phyloP scores from a whole-genome alignment of 2,329 filamentous ascomycete species.

The Blumeria hordei region DNA sequence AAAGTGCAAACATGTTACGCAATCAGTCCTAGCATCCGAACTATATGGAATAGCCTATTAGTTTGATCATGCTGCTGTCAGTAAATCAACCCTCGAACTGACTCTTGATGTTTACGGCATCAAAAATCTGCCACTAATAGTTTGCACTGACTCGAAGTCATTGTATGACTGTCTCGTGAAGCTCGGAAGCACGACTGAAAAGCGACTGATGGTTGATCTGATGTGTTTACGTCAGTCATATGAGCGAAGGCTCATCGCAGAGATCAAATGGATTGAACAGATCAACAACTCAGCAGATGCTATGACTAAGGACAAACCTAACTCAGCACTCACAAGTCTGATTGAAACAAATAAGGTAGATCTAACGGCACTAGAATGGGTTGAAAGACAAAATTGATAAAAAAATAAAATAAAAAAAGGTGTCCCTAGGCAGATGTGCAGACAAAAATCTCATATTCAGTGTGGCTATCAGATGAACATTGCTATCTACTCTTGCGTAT shows the following conservation, averaged over 20 bases:
- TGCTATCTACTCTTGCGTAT: no score
- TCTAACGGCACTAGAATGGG: no score
- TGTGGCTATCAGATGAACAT: no score
- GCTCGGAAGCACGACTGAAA: constrained; percentile 2
- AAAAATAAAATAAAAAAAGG: no score
- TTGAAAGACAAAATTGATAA: no score
- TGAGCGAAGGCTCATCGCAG: background rate
- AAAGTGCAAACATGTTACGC: constrained; percentile 2
- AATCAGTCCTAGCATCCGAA: constrained; percentile 3
- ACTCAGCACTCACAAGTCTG: background rate
- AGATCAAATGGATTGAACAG: background rate
- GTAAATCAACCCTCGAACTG: background rate
- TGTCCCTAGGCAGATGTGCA: no score
- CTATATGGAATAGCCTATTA: constrained; percentile 3
- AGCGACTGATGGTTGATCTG: constrained; percentile 2
- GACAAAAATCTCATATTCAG: no score
- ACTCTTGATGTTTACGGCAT: background rate
- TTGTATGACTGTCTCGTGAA: constrained; percentile 3
- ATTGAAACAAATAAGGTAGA: no score
- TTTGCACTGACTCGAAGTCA: constrained; percentile 1
- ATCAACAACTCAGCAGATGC: background rate
- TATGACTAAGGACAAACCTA: background rate
- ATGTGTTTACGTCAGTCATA: constrained; percentile 1
- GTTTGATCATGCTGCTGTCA: background rate
- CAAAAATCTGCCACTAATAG: background rate